Percentiles rank a stretch among this genome's conserved stretches.
These are phyloP conservation scores for Xylaria sp. DNA, from an alignment of 2,329 filamentous ascomycete species.

Conservation along the genomic window DNA sequence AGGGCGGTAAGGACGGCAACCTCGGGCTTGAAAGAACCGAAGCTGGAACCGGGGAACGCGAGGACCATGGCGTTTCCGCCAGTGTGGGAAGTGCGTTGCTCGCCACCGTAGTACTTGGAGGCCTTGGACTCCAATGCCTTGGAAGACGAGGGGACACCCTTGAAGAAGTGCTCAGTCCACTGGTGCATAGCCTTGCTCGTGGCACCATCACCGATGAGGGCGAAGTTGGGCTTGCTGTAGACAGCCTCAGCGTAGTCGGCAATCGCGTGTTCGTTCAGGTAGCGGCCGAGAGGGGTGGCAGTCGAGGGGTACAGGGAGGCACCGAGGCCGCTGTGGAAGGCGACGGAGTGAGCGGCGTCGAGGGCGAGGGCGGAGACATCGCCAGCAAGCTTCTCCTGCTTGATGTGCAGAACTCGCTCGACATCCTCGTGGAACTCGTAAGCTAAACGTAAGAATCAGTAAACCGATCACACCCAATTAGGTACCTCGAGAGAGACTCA, in stretches of 20 bases:
- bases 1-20: conserved; percentile 80
- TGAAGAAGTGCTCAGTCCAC: conserved; percentile 93
- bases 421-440: conserved; percentile 91
- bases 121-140: conserved; percentile 54
- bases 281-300: conserved; percentile 68
- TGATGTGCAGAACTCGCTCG: conserved; percentile 66
- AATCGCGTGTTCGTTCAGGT: conserved; percentile 71
- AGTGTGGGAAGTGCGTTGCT: conserved; percentile 78
- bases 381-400: conserved; percentile 67
- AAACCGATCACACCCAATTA: conserved; percentile 10
- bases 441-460: conserved; percentile 45
- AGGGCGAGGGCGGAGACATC: conserved; percentile 64
- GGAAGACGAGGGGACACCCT: conserved; percentile 54
- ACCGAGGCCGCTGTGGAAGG: conserved; percentile 72
- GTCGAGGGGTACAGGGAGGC: conserved; percentile 67
- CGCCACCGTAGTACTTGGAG: conserved; percentile 88
- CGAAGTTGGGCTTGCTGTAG: conserved; percentile 86
- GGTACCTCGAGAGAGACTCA: conserved; percentile 38
- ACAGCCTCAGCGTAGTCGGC: conserved; percentile 70
- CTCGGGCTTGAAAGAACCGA: conserved; percentile 80
- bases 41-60: conserved; percentile 86
- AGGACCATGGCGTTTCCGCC: conserved; percentile 80
- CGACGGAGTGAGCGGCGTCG: conserved; percentile 66
- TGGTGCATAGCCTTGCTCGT: conserved; percentile 70
- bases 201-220: conserved; percentile 84